Conservation (phyloP, 225 moss, liverwort and hornwort genomes). For the Marchantia polymorpha region DNA sequence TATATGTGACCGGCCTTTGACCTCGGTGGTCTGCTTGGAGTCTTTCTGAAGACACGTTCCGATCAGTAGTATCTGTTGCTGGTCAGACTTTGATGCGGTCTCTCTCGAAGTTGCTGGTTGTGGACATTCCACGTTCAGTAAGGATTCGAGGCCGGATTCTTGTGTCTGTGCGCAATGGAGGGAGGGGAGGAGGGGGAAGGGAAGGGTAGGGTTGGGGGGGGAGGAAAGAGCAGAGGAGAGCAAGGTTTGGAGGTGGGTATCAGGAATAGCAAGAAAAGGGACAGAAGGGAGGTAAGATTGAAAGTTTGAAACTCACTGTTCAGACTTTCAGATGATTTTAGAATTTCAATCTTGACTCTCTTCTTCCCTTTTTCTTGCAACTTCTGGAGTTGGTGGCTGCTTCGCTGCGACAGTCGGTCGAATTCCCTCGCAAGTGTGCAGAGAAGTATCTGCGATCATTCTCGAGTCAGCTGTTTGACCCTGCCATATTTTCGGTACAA, state of each 20-base stretch:
- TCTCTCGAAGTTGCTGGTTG: background rate
- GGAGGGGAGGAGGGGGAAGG: background rate
- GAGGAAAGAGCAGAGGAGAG: background rate
- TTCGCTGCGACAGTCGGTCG: no score
- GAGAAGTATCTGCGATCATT: no score
- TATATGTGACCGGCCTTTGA: no score
- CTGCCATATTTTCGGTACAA: no score
- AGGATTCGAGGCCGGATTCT: background rate
- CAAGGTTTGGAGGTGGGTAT: background rate
- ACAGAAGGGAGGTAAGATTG: conserved; percentile 10
- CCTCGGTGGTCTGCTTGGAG: no score
- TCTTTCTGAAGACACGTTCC: no score
- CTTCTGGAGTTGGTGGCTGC: background rate
- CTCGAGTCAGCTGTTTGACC: no score
- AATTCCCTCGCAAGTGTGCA: no score
- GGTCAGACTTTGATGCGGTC: background rate
- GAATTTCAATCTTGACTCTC: conserved; percentile 3
- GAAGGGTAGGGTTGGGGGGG: background rate
- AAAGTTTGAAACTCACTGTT: background rate
- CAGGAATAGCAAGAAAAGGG: conserved; percentile 6
- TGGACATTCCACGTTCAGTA: background rate
- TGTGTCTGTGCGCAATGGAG: background rate
- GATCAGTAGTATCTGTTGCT: no score
- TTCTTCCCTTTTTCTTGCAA: conserved; percentile 15
- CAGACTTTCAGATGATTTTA: background rate